These are phyloP conservation scores for Pythium graminicola DNA, from an alignment of 352 stramenopile species.

Conservation along the genomic window DNA sequence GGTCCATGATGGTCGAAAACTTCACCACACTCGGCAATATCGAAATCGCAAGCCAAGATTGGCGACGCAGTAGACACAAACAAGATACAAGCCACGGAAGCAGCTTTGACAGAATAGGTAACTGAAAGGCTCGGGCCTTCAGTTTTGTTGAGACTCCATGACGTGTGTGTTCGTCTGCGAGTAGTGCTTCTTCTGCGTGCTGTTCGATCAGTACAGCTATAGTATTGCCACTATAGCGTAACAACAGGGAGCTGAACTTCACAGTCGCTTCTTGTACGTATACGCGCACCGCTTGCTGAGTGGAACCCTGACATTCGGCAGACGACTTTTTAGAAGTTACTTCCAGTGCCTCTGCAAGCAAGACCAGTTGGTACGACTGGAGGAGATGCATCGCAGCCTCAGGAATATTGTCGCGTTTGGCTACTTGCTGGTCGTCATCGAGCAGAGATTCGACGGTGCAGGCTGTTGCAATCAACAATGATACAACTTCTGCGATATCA, in stretches of 20 bases:
- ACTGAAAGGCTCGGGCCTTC: slow-evolving; percentile 9
- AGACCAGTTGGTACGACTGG: slow-evolving; percentile 69
- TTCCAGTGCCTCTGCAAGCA: slow-evolving; percentile 68
- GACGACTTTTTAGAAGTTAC: slow-evolving; percentile 37
- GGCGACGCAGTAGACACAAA: slow-evolving; percentile 69
- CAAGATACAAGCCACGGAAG: slow-evolving; percentile 76
- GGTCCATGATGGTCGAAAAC: slow-evolving; percentile 59
- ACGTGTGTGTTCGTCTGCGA: background rate
- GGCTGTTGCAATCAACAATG: slow-evolving; percentile 18
- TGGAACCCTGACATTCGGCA: background rate
- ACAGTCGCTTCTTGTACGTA: slow-evolving; percentile 67
- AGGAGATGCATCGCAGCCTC: slow-evolving; percentile 43
- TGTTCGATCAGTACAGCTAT: slow-evolving; percentile 38
- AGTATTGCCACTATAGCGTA: slow-evolving; percentile 52
- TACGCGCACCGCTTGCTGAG: slow-evolving; percentile 17
- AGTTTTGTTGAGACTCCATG: background rate
- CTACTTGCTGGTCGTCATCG: background rate
- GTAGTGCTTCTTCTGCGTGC: slow-evolving; percentile 35
- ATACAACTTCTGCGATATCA: slow-evolving; percentile 29
- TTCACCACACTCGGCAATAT: slow-evolving; percentile 60
- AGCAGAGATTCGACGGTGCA: slow-evolving; percentile 4
- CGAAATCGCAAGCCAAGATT: slow-evolving; percentile 68
- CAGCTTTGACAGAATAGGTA: slow-evolving; percentile 55
- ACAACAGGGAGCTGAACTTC: slow-evolving; percentile 56
- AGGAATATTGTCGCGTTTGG: slow-evolving; percentile 21